A percentile compares a stretch with the other conserved stretches of the same genome.
Conservation (phyloP, 352 stramenopile genomes). For the Phytophthora agathidicida region DNA sequence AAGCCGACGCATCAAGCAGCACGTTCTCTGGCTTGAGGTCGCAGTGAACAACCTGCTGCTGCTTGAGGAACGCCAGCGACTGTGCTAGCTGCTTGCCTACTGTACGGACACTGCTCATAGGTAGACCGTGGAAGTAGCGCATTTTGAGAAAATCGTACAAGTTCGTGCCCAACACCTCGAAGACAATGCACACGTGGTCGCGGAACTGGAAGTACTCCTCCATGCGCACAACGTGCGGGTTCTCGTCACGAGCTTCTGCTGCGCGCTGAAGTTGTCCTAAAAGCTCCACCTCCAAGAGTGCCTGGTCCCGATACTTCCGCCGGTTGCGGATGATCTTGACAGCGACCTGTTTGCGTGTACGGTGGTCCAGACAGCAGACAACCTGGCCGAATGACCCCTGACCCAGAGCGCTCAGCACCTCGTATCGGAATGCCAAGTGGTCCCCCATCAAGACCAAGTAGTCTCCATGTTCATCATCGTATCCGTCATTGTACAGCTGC, state of each 20-base stretch:
- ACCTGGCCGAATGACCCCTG: constrained; percentile 99
- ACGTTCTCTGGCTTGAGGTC: constrained; percentile 99
- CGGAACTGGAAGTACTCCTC: constrained; percentile 94
- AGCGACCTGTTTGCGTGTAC: constrained; percentile 88
- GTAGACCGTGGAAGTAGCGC: constrained; percentile 95
- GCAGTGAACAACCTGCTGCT: constrained; percentile 95
- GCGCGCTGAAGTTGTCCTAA: constrained; percentile 63
- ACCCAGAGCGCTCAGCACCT: constrained; percentile 94
- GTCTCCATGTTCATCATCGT: constrained; percentile 97
- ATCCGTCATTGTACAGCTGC: constrained; percentile 91
- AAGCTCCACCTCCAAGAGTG: constrained; percentile 95
- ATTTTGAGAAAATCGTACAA: constrained; percentile 97
- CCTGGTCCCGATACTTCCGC: constrained; percentile 95
- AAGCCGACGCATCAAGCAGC: constrained; percentile 35
- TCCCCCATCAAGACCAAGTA: constrained; percentile 96
- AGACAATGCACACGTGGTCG: constrained; percentile 96
- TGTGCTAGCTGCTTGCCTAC: constrained; percentile 91
- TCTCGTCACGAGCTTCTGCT: constrained; percentile 24
- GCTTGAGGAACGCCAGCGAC: constrained; percentile 76
- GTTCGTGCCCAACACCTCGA: constrained; percentile 96
- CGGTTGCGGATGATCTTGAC: constrained; percentile 99
- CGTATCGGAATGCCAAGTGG: constrained; percentile 94
- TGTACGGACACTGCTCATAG: constrained; percentile 86
- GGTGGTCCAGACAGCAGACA: constrained; percentile 92
- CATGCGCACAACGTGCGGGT: constrained; percentile 90